Evolutionary conservation across 331 rosid genomes (phyloP), one percentile per base, ranked within the genome.

Genomic region (Stylosanthes scabra): DNA sequence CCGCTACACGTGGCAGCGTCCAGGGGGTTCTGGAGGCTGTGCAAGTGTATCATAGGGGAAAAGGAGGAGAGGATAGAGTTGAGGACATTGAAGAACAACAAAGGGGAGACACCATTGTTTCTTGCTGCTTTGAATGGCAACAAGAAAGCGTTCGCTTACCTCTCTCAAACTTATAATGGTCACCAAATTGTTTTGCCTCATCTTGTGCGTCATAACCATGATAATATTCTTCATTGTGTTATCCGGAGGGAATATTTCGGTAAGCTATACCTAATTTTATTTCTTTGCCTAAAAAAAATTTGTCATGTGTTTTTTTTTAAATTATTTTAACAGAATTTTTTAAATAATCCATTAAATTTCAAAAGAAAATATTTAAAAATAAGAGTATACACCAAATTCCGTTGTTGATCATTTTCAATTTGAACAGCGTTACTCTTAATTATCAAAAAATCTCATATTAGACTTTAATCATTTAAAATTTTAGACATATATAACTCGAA

Each of bases 1-100:
- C 84, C 97, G 11, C 82, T 89, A 8, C 97, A 91, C 44, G 13
- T 82, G 0, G 93, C 93, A 0, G 97, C 97, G 0, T 27, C 86
- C 0, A 57, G 83, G 51, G 91, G 90, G 2, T 82, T 63, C 20
- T 80, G 63, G 0, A 67, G 42, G 2, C 67, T 84, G 73, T 91
- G 91, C 44, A 0, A 16, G 1, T 25, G 8, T 39, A 86, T 91
- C 0, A 83, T 80, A n/a, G 61, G 69, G 2, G 37, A 0, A 0
- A 1, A 72, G 1, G 14, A 6, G 0, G 12, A 7, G 64, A 80
- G 80, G 16, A 8, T 27, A 0, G 27, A 69, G 1, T 58, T 88
- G 80, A 31, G 78, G 9, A 63, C 55, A 1, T 0, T 1, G 1
- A 75, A 7, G 8, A 91, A 91, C 66, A 3, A 63, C 0, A 27